phyloP scores from a whole-genome alignment of 371 early-diverging fungal species.

The Apophysomyces ossiformis region DNA sequence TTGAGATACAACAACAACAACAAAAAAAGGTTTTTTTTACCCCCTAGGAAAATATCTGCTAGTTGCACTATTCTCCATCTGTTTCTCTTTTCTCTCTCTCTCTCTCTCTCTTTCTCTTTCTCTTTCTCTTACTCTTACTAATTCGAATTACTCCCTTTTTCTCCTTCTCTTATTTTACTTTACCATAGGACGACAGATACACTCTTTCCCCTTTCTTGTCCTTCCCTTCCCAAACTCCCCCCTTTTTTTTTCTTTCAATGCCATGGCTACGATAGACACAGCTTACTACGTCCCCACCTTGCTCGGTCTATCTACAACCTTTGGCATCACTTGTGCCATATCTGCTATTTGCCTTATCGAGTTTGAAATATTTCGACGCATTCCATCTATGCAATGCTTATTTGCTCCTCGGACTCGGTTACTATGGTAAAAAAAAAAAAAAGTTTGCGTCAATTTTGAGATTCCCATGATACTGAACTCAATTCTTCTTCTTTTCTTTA shows the following conservation, averaged over 20 bases:
- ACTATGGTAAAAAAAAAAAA: constrained; percentile 35
- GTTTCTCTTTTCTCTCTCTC: constrained; percentile 2
- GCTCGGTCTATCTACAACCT: constrained; percentile 45
- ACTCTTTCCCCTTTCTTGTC: neutral
- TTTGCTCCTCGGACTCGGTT: constrained; percentile 63
- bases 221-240: neutral
- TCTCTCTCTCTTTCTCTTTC: neutral
- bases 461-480: constrained; percentile 7
- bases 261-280: constrained; percentile 51
- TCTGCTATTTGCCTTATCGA: constrained; percentile 46
- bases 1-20: too few species aligned
- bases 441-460: neutral
- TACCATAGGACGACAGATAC: constrained; percentile 7
- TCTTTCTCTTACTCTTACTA: constrained; percentile 3
- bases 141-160: constrained; percentile 2
- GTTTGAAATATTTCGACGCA: constrained; percentile 57
- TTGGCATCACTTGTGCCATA: constrained; percentile 56
- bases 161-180: neutral
- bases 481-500: neutral
- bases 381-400: constrained; percentile 52
- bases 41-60: constrained; percentile 6
- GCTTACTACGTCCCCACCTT: constrained; percentile 49
- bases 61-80: too few species aligned
- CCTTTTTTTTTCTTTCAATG: constrained; percentile 14
- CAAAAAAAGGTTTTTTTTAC: constrained; percentile 7